Evolutionary conservation across 176 grass and related monocot genomes (phyloP).

Genomic region (Panicum miliaceum): DNA sequence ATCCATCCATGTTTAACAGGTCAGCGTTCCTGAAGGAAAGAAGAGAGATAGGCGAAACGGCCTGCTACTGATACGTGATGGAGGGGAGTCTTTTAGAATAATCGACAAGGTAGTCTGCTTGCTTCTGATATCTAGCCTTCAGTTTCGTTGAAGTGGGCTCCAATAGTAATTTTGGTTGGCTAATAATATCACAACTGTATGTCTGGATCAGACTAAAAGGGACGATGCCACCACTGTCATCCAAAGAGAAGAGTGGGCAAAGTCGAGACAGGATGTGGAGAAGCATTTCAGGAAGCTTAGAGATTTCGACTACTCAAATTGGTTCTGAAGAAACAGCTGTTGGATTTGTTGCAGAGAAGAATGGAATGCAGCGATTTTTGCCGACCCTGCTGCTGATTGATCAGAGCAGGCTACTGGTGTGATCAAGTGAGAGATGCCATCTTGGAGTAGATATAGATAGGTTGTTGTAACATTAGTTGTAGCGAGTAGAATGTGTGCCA

Average conservation of each 20-base stretch:
- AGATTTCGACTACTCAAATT: constrained; percentile 82
- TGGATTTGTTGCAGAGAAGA: background rate
- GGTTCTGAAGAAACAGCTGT: constrained; percentile 57
- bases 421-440: background rate
- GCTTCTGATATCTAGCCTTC: background rate
- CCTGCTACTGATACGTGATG: constrained; percentile 75
- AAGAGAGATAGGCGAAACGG: constrained; percentile 76
- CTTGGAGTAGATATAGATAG: background rate
- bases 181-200: background rate
- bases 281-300: constrained; percentile 81
- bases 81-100: constrained; percentile 78
- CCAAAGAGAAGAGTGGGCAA: constrained; percentile 73
- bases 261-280: constrained; percentile 72
- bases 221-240: constrained; percentile 70
- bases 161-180: constrained; percentile 12
- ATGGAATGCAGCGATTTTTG: constrained; percentile 6
- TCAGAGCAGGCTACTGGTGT: background rate
- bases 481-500: background rate
- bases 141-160: background rate
- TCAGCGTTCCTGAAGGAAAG: constrained; percentile 74
- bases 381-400: constrained; percentile 8
- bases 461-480: background rate
- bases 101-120: constrained; percentile 66
- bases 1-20: constrained; percentile 52
- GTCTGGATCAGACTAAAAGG: constrained; percentile 58